Conservation (phyloP, 768 basidiomycete genomes). For the Tulasnella sp. region DNA sequence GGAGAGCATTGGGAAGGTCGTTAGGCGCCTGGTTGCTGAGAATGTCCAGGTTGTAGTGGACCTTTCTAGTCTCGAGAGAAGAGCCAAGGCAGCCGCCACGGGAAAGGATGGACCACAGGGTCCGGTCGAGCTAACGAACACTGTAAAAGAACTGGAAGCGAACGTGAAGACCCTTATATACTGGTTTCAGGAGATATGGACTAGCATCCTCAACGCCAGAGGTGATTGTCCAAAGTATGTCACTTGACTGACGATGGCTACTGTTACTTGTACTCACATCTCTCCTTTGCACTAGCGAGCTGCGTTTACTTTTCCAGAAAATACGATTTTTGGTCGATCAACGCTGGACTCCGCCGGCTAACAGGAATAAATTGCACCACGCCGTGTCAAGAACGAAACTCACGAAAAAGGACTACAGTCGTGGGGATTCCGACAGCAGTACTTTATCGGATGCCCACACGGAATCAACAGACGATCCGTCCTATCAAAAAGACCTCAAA, state of each 20-base stretch:
- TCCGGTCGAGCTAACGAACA: background rate
- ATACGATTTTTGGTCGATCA: constrained; percentile 63
- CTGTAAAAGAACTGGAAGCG: constrained; percentile 40
- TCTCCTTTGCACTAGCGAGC: constrained; percentile 39
- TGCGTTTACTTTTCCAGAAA: constrained; percentile 56
- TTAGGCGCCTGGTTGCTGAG: constrained; percentile 60
- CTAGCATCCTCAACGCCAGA: constrained; percentile 62
- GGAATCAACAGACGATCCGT: background rate
- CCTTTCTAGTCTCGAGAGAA: constrained; percentile 43
- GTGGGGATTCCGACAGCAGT: background rate
- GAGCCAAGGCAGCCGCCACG: constrained; percentile 32
- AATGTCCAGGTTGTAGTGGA: constrained; percentile 55
- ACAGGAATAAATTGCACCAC: background rate
- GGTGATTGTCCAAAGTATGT: constrained; percentile 65
- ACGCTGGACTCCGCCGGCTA: constrained; percentile 7
- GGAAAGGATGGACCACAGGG: background rate
- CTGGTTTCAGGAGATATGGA: constrained; percentile 77
- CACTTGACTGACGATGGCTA: no score
- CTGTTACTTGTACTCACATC: no score
- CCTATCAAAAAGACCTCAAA: constrained; percentile 31
- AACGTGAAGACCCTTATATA: constrained; percentile 57
- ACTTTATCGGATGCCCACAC: background rate
- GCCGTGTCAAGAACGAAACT: constrained; percentile 10
- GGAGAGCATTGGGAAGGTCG: constrained; percentile 57
- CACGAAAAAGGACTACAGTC: constrained; percentile 4